These are phyloP conservation scores for Zymoseptoria pseudotritici DNA, from an alignment of 2,329 filamentous ascomycete genomes.

Conservation along the genomic window DNA sequence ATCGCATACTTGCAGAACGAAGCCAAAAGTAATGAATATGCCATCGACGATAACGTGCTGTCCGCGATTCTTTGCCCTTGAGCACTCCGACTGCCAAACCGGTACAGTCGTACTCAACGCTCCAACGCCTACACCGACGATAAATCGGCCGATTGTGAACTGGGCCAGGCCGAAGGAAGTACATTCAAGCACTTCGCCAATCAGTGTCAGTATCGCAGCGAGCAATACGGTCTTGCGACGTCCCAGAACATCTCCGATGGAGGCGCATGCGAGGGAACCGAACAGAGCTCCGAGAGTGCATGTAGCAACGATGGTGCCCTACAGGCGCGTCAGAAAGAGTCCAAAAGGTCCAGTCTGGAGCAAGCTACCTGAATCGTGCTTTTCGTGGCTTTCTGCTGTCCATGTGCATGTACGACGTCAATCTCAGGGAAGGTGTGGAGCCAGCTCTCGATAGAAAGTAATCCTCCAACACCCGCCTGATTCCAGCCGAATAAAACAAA, in stretches of 20 bases:
- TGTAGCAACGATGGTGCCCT: slow-evolving; percentile 36
- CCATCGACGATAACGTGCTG: slow-evolving; percentile 38
- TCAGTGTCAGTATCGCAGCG: slow-evolving; percentile 34
- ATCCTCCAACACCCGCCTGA: slow-evolving; percentile 44
- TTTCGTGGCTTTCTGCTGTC: slow-evolving; percentile 37
- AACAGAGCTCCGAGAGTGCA: slow-evolving; percentile 43
- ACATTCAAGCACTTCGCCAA: slow-evolving; percentile 39
- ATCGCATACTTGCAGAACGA: slow-evolving; percentile 42
- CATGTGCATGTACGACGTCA: slow-evolving; percentile 36
- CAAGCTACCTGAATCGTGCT: slow-evolving; percentile 33
- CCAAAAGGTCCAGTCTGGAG: background rate
- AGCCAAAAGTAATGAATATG: slow-evolving; percentile 41
- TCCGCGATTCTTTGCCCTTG: slow-evolving; percentile 33
- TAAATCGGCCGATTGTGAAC: slow-evolving; percentile 40
- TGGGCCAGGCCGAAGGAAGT: slow-evolving; percentile 41
- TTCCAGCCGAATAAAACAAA: slow-evolving; percentile 49
- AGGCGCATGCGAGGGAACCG: slow-evolving; percentile 40
- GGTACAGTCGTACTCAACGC: slow-evolving; percentile 39
- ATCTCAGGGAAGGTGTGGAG: slow-evolving; percentile 43
- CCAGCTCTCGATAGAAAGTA: slow-evolving; percentile 36
- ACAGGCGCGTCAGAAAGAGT: background rate
- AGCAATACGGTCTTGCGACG: slow-evolving; percentile 40
- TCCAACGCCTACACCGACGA: slow-evolving; percentile 40
- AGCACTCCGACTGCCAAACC: slow-evolving; percentile 41
- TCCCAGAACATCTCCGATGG: slow-evolving; percentile 40